phyloP scores from a whole-genome alignment of 1,139 yeast species.

The Scheffersomyces insectosa region DNA sequence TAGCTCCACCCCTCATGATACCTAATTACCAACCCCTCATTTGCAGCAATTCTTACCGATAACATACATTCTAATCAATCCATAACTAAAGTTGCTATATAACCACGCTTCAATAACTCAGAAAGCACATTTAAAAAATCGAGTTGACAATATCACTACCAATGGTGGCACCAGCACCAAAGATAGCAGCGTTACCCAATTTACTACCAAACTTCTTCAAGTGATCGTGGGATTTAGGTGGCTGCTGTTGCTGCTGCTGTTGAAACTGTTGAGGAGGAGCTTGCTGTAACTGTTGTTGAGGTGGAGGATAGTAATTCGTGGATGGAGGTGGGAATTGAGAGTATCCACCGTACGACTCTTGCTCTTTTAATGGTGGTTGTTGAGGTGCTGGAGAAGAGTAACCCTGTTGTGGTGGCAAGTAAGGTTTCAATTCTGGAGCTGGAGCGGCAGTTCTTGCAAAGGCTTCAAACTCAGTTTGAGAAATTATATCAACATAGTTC shows the following conservation, averaged over 20 bases:
- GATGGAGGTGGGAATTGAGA: slow-evolving; percentile 55
- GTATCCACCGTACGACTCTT: slow-evolving; percentile 42
- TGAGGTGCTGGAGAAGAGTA: slow-evolving; percentile 11
- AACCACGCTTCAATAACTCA: no score
- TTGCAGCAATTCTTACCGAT: no score
- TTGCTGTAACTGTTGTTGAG: slow-evolving; percentile 29
- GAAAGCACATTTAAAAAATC: slow-evolving; percentile 52
- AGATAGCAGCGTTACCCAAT: slow-evolving; percentile 88
- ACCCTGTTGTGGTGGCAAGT: slow-evolving; percentile 17
- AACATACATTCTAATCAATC: no score
- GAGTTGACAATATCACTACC: slow-evolving; percentile 87
- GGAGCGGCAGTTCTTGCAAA: slow-evolving; percentile 8
- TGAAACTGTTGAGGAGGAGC: slow-evolving; percentile 12
- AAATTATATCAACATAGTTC: slow-evolving; percentile 66
- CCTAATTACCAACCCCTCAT: no score
- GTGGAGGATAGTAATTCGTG: slow-evolving; percentile 40
- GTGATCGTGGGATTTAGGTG: slow-evolving; percentile 14
- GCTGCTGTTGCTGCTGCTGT: not conserved
- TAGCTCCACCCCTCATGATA: no score
- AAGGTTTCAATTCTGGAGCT: slow-evolving; percentile 20
- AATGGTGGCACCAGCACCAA: slow-evolving; percentile 96
- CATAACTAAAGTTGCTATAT: no score
- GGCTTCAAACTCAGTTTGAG: slow-evolving; percentile 32
- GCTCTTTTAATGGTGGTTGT: slow-evolving; percentile 21
- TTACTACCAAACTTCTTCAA: slow-evolving; percentile 76